Conservation (phyloP, 306 rosid genomes). For the Geum urbanum region DNA sequence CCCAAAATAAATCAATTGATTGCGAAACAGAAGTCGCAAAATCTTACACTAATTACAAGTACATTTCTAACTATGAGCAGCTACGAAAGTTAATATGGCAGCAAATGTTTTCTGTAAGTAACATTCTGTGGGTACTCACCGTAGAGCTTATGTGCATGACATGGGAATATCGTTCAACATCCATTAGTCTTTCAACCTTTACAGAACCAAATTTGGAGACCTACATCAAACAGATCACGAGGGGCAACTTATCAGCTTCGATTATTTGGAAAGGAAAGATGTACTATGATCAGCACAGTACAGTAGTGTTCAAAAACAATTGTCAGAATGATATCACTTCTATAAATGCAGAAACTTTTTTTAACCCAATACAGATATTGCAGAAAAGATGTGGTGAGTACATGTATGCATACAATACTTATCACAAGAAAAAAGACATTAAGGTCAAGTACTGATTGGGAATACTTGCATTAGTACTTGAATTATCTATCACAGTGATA, state of each 20-base stretch:
- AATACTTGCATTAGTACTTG: neutral
- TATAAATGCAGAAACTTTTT: too few species aligned
- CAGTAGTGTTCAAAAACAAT: neutral
- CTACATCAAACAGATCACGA: constrained; percentile 37
- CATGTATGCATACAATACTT: neutral
- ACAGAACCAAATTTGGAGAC: constrained; percentile 69
- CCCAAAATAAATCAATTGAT: neutral
- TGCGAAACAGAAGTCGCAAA: neutral
- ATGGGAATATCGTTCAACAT: constrained; percentile 72
- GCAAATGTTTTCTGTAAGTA: neutral
- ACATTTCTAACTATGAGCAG: neutral
- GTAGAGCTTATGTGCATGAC: constrained; percentile 98
- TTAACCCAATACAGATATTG: too few species aligned
- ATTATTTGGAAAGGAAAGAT: neutral
- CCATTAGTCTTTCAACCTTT: constrained; percentile 74
- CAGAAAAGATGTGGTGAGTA: neutral
- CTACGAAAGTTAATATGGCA: neutral
- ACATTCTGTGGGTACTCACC: constrained; percentile 29
- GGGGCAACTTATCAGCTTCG: constrained; percentile 23
- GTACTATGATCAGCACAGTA: neutral
- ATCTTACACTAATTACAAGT: neutral
- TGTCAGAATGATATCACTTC: too few species aligned
- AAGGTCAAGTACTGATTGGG: neutral
- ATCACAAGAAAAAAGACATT: neutral
- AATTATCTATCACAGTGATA: neutral